Evolutionary conservation across 768 basidiomycete species (phyloP).

Genomic region (Tricholoma bakamatsutake): DNA sequence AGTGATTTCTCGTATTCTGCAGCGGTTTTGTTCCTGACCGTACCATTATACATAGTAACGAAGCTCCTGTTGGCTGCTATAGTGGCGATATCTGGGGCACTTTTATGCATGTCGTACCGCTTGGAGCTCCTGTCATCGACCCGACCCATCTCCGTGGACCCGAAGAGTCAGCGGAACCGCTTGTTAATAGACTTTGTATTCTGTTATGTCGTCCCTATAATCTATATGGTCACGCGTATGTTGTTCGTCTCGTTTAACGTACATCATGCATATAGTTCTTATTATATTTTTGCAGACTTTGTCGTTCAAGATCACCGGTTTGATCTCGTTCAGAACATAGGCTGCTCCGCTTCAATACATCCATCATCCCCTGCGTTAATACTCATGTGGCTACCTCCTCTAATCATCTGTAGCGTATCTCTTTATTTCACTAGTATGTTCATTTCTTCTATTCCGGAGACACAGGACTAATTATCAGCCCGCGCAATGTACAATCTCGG

Average conservation of each 20-base stretch:
- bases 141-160: conserved; percentile 26
- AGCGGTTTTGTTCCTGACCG: not conserved
- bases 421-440: conserved; percentile 38
- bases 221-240: conserved; percentile 59
- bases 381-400: conserved; percentile 41
- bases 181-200: conserved; percentile 38
- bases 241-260: conserved; percentile 7
- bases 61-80: conserved; percentile 46
- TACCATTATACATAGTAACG: conserved; percentile 35
- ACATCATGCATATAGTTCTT: not conserved
- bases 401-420: conserved; percentile 35
- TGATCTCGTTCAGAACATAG: conserved; percentile 51
- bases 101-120: conserved; percentile 48
- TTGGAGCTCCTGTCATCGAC: conserved; percentile 50
- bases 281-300: conserved; percentile 33
- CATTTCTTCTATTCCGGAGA: not conserved
- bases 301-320: conserved; percentile 59
- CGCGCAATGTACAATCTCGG: conserved; percentile 29
- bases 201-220: conserved; percentile 49
- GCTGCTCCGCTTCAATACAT: conserved; percentile 46
- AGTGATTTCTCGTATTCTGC: conserved; percentile 13
- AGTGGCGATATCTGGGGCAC: conserved; percentile 54
- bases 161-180: conserved; percentile 33
- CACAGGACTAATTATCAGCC: conserved; percentile 15
- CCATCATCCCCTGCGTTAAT: conserved; percentile 35